Conservation (phyloP, 2,329 filamentous ascomycete species). For the Colletotrichum musicola region DNA sequence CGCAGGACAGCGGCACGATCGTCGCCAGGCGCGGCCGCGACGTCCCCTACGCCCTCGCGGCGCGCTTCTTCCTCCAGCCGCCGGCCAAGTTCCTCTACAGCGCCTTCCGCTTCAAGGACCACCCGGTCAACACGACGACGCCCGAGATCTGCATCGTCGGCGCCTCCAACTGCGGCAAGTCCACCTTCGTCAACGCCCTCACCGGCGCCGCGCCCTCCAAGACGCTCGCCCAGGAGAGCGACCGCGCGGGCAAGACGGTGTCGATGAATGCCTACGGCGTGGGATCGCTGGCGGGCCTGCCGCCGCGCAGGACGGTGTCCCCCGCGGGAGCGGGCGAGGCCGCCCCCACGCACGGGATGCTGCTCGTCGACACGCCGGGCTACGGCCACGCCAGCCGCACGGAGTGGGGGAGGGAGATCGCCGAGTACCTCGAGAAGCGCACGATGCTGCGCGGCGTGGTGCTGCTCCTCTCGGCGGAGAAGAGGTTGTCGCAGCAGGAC, state of each 20-base stretch:
- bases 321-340: slow-evolving; percentile 46
- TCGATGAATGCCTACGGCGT: slow-evolving; percentile 70
- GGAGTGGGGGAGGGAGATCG: slow-evolving; percentile 66
- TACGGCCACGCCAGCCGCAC: slow-evolving; percentile 61
- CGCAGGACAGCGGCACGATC: slow-evolving; percentile 21
- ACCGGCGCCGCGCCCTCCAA: slow-evolving; percentile 58
- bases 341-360: slow-evolving; percentile 59
- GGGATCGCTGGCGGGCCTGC: slow-evolving; percentile 50
- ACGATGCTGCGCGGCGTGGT: slow-evolving; percentile 64
- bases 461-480: slow-evolving; percentile 65
- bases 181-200: slow-evolving; percentile 87
- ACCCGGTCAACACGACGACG: slow-evolving; percentile 63
- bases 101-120: slow-evolving; percentile 60
- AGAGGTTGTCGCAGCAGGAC: slow-evolving; percentile 63
- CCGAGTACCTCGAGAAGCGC: slow-evolving; percentile 62
- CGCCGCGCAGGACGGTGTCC: slow-evolving; percentile 45
- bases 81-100: slow-evolving; percentile 60
- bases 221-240: slow-evolving; percentile 62
- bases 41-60: slow-evolving; percentile 11
- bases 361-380: slow-evolving; percentile 65
- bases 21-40: not conserved
- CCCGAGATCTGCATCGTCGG: slow-evolving; percentile 82
- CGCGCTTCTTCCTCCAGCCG: slow-evolving; percentile 29
- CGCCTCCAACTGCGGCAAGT: slow-evolving; percentile 91
- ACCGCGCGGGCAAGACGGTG: slow-evolving; percentile 64